Base-by-base conservation (phyloP, 768 basidiomycete genomes). In the Fomitopsis pulvina region DNA sequence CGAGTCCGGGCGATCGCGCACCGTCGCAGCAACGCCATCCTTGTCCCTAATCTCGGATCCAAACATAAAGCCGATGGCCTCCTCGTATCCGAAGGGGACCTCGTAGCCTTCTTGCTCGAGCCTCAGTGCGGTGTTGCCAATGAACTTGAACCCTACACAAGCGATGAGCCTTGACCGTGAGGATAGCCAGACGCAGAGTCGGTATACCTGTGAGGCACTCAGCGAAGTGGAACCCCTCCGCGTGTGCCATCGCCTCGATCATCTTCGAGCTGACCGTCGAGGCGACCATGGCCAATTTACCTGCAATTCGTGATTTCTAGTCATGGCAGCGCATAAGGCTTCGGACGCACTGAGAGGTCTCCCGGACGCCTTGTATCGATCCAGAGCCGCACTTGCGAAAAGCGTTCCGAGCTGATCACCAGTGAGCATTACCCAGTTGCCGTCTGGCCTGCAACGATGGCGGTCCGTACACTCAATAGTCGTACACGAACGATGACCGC, bases 51-150 rank as follows among this genome's bases (percentile, higher is more conserved):
- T 79, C 24, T 81, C 71, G 12, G 78, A 70, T 24, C 88, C 87
- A 64, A 91, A 82, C 89, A 92, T 92, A 61, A 79, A 94, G 2
- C 92, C 92, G 48, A 94, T 92, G 1, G 92, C 92, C 66, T 94
- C 92, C 61, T 94, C 92, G 59, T 94, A 94, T 9, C 84, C 89
- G 59, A 93, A 92, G 0, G 77, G 79, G 9, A 68, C 67, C 37
- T 83, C 77, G 58, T 77, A 88, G 1, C 89, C 91, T 32, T 80
- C 67, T 38, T 68, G 61, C 12, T 76, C 81, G 14, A 92, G 75
- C 44, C 72, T 68, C 29, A 90, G 66, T 2, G 85, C 87, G 8
- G 81, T 83, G 60, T 93, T 94, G 7, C 92, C 92, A 44, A 94
- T 91, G 61, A 79, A 92, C 66, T 94, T 94, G 68, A 94, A 94